Conservation (phyloP, 2,329 filamentous ascomycete genomes). For the Alternaria metachromatica region DNA sequence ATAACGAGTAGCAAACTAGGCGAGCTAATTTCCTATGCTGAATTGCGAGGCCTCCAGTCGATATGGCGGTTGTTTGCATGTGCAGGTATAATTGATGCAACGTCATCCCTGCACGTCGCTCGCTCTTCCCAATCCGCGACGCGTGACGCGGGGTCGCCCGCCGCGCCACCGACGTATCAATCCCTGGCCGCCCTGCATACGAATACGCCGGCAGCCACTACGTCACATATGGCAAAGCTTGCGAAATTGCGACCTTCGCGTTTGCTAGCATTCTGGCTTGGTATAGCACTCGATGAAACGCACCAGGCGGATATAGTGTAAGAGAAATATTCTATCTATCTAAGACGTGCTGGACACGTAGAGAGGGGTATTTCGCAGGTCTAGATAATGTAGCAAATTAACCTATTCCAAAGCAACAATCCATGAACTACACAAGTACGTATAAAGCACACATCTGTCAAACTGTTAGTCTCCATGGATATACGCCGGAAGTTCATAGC, state of each 20-base stretch:
- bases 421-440: constrained; percentile 39
- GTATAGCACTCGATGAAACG: not conserved
- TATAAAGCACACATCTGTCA: constrained; percentile 49
- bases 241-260: constrained; percentile 3
- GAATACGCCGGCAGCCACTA: constrained; percentile 1
- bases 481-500: constrained; percentile 31
- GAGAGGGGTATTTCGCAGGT: constrained; percentile 28
- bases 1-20: not conserved
- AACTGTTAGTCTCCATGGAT: not conserved
- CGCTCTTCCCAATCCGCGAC: constrained; percentile 4
- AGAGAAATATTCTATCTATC: not conserved
- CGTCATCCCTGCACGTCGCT: constrained; percentile 21
- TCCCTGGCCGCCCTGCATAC: constrained; percentile 3
- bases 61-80: not conserved
- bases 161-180: constrained; percentile 1
- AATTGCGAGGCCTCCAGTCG: constrained; percentile 4
- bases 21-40: not conserved
- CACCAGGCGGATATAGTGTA: not conserved
- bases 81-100: constrained; percentile 14
- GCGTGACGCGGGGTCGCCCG: constrained; percentile 20
- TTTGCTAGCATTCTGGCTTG: not conserved
- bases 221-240: constrained; percentile 13
- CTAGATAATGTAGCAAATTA: not conserved
- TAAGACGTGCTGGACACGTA: not conserved
- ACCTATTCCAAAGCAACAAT: not conserved